Base-by-base conservation (phyloP, 805 yeast genomes). In the Myxozyma melibiosi region DNA sequence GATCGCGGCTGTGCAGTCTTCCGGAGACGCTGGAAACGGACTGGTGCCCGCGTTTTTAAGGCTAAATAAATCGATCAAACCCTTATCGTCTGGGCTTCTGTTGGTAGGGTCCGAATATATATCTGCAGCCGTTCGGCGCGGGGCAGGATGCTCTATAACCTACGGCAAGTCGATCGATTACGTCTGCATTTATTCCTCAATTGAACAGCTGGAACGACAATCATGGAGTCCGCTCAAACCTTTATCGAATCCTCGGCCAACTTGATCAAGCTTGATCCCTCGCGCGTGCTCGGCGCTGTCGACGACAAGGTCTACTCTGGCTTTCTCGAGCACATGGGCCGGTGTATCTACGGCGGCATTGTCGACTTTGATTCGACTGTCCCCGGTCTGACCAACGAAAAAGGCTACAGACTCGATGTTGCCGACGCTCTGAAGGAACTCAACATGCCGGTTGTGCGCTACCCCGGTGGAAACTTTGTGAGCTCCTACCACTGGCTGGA, bases 401-500 rank as follows among this genome's bases (percentile, higher is more conserved):
- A 66, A 34, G 73, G 74, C 1, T 66, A 65, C 48, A 62, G 75
- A 38, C 27, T 57, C 6, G 75, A 72, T 53, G 74, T 72, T 20
- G 56, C 65, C 13, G 48, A 69, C 24, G 73, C 73, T 3, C 65
- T 72, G 35, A 66, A 66, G 55, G 72, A 66, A 28, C 64, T 72
- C 28, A 59, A 71, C 31, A 66, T 71, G 69, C 74, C 74, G 11
- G 71, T 69, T 4, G 68, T 71, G 11, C 64, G 75, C 51, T 71
- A 73, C 68, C 75, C 75, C 33, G 75, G 75, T 14, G 75, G 75
- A 13, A 71, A 71, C 51, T 71, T 71, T 58, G 74, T 70, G 22
- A 66, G 71, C 2, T 65, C 72, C 4, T 71, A 71, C 46, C 74
- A 71, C 45, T 71, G 74, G 74, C 48, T 63, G 22, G 74, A 71